These are phyloP conservation scores for Madurella fahalii DNA, from an alignment of 2,329 filamentous ascomycete species.

Conservation along the genomic window DNA sequence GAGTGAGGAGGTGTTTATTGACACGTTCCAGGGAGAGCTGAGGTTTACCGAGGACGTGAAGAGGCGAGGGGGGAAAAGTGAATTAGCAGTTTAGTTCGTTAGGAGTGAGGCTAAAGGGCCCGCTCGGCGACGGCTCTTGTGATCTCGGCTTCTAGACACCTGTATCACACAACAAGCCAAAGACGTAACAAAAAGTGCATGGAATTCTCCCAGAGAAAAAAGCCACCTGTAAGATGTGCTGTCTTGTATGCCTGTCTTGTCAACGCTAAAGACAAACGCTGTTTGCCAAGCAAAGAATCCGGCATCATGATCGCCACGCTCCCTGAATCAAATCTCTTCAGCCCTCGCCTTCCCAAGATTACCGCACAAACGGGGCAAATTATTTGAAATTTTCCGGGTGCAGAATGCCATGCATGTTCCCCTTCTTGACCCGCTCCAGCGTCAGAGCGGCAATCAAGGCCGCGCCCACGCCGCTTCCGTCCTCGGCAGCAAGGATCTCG, in stretches of 20 bases:
- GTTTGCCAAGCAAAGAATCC: too few relatives aligned
- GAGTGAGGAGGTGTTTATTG: slow-evolving; percentile 38
- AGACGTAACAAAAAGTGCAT: too few relatives aligned
- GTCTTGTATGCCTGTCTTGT: too few relatives aligned
- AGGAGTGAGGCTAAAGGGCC: background rate
- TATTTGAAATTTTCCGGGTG: slow-evolving; percentile 58
- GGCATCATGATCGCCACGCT: background rate
- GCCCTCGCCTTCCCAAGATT: background rate
- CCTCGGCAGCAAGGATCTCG: slow-evolving; percentile 84
- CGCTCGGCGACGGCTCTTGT: too few relatives aligned
- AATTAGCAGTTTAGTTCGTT: too few relatives aligned
- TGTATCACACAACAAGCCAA: too few relatives aligned
- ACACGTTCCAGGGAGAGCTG: slow-evolving; percentile 36
- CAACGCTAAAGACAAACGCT: too few relatives aligned
- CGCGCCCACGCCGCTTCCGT: slow-evolving; percentile 94
- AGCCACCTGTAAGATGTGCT: too few relatives aligned
- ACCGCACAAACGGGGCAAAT: background rate
- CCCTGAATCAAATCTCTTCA: background rate
- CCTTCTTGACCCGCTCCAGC: slow-evolving; percentile 58
- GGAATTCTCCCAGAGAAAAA: too few relatives aligned
- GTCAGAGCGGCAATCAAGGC: slow-evolving; percentile 82
- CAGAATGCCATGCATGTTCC: slow-evolving; percentile 60
- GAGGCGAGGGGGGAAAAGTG: slow-evolving; percentile 3
- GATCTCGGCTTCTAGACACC: too few relatives aligned
- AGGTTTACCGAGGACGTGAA: slow-evolving; percentile 22